Evolutionary conservation across 352 stramenopile species (phyloP).

Genomic region (Pythium myriotylum): DNA sequence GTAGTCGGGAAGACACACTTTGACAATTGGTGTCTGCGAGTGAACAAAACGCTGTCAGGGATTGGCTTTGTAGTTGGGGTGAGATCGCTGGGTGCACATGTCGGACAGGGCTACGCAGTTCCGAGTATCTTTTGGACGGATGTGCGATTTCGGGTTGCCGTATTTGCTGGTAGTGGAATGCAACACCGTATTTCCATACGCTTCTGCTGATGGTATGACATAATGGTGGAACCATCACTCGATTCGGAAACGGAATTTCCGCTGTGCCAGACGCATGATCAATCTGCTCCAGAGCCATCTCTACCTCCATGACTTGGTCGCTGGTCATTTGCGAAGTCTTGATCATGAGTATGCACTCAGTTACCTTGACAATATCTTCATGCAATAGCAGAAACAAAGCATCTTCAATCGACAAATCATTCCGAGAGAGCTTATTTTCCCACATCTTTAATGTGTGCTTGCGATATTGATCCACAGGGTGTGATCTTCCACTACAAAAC

Average conservation of each 20-base stretch:
- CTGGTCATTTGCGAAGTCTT: conserved; percentile 32
- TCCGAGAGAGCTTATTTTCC: conserved; percentile 57
- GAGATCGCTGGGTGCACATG: no score
- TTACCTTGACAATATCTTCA: conserved; percentile 35
- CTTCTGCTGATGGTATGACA: conserved; percentile 20
- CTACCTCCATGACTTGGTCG: conserved; percentile 61
- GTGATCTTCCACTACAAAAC: no score
- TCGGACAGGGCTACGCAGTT: no score
- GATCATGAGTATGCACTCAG: conserved; percentile 53
- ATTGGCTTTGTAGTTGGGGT: neutral
- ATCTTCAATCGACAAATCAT: conserved; percentile 41
- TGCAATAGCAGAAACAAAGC: conserved; percentile 48
- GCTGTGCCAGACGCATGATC: no score
- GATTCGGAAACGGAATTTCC: neutral
- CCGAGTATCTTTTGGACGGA: no score
- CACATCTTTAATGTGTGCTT: conserved; percentile 41
- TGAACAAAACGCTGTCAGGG: neutral
- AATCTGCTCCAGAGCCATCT: conserved; percentile 44
- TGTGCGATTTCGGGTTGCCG: no score
- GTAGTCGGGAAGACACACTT: conserved; percentile 1
- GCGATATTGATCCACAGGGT: conserved; percentile 2
- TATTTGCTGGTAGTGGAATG: conserved; percentile 19
- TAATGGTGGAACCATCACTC: neutral
- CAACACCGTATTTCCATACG: conserved; percentile 23
- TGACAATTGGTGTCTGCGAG: no score